A percentile compares a stretch with the other conserved stretches of the same genome.
Conservation (phyloP, 2,329 filamentous ascomycete species). For the Xylariaceae sp. region DNA sequence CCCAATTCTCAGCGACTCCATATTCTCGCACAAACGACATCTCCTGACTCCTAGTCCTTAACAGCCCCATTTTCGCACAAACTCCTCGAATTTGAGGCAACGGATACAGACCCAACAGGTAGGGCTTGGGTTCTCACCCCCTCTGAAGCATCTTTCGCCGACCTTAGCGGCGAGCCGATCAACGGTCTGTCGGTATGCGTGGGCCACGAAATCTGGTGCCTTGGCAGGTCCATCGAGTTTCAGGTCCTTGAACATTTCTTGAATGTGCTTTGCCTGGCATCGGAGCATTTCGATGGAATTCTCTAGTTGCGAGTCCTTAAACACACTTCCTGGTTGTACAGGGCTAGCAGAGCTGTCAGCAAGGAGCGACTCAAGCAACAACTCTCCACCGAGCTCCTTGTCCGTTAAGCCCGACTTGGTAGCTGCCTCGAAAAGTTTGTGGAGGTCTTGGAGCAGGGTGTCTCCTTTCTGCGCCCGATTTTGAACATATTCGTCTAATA, state of each 20-base stretch:
- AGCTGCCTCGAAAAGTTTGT: conserved; percentile 37
- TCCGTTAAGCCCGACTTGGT: conserved; percentile 36
- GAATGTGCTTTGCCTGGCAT: conserved; percentile 33
- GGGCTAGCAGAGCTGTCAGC: conserved; percentile 35
- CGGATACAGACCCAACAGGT: conserved; percentile 17
- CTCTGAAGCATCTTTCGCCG: conserved; percentile 8
- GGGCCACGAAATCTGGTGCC: conserved; percentile 34
- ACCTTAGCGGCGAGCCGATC: conserved; percentile 27
- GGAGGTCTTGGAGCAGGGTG: conserved; percentile 34
- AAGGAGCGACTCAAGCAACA: conserved; percentile 37
- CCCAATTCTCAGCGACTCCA: no score
- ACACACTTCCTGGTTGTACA: conserved; percentile 27
- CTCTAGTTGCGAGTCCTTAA: conserved; percentile 40
- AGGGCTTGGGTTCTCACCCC: conserved; percentile 6
- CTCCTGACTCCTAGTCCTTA: no score
- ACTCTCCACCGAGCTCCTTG: conserved; percentile 32
- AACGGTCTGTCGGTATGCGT: conserved; percentile 30
- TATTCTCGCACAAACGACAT: no score
- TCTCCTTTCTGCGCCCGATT: conserved; percentile 38
- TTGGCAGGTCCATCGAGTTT: conserved; percentile 24
- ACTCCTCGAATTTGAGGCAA: conserved; percentile 30
- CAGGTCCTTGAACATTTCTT: conserved; percentile 31
- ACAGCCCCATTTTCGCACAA: conserved; percentile 35
- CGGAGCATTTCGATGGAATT: conserved; percentile 38
- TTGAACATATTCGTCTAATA: conserved; percentile 35